Evolutionary conservation across 2,329 filamentous ascomycete genomes (phyloP).

Genomic region (Pseudogymnoascus sp.): DNA sequence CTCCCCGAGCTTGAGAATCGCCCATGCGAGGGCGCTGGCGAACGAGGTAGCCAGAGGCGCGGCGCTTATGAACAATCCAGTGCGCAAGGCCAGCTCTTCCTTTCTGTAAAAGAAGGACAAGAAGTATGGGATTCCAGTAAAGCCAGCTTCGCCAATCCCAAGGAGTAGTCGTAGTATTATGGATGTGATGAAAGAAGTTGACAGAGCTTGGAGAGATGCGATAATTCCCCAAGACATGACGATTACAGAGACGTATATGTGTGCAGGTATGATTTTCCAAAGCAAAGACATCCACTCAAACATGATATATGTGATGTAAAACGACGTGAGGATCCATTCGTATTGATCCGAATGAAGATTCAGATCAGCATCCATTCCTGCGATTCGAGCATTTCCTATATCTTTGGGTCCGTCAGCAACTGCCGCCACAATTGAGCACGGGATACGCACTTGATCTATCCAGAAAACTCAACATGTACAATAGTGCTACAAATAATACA

Average conservation of each 20-base stretch:
- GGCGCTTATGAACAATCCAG: slow-evolving; percentile 81
- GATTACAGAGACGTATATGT: slow-evolving; percentile 51
- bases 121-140: slow-evolving; percentile 57
- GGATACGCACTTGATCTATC: slow-evolving; percentile 67
- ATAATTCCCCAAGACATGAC: slow-evolving; percentile 74
- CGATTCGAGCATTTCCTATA: slow-evolving; percentile 56
- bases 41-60: slow-evolving; percentile 76
- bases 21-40: slow-evolving; percentile 70
- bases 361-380: slow-evolving; percentile 56
- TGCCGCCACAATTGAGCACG: neutral
- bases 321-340: slow-evolving; percentile 53
- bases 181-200: slow-evolving; percentile 55
- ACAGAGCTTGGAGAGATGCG: slow-evolving; percentile 65
- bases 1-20: slow-evolving; percentile 63
- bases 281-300: slow-evolving; percentile 61
- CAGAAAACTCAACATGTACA: slow-evolving; percentile 80
- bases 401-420: slow-evolving; percentile 34
- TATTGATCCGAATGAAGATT: slow-evolving; percentile 45
- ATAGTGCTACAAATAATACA: slow-evolving; percentile 70
- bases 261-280: slow-evolving; percentile 53
- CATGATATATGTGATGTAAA: slow-evolving; percentile 56
- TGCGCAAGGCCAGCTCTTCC: slow-evolving; percentile 74
- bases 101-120: slow-evolving; percentile 58
- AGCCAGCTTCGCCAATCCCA: slow-evolving; percentile 59
- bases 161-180: slow-evolving; percentile 49